phyloP scores from a whole-genome alignment of 306 rosid species.

The Trifolium pratense region DNA sequence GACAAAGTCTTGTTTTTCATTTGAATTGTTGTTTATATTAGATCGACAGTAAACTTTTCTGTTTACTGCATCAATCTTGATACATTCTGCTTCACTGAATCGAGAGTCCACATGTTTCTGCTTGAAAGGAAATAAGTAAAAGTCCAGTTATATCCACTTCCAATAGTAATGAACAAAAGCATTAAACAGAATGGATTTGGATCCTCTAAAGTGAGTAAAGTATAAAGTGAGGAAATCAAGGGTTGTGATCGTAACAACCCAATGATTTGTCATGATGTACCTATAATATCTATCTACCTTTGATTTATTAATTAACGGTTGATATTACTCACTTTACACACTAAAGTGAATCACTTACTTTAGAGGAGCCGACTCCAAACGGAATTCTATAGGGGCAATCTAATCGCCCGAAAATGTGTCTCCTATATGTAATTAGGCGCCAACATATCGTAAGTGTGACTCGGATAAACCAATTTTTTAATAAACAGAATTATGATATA shows the following conservation, averaged over 20 bases:
- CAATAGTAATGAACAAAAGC: background rate
- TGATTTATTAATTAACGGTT: no score
- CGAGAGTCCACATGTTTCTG: slow-evolving; percentile 71
- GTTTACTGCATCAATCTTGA: slow-evolving; percentile 83
- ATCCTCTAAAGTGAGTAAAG: no score
- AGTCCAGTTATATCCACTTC: slow-evolving; percentile 25
- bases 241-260: no score
- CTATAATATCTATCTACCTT: no score
- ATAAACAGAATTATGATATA: background rate
- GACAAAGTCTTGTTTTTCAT: slow-evolving; percentile 71
- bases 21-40: slow-evolving; percentile 51
- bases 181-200: background rate
- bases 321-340: no score
- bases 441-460: background rate
- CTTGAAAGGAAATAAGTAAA: slow-evolving; percentile 32
- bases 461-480: background rate
- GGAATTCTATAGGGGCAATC: slow-evolving; percentile 13
- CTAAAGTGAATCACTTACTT: no score
- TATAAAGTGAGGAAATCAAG: no score
- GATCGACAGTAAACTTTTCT: slow-evolving; percentile 83
- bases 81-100: slow-evolving; percentile 85
- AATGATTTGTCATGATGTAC: no score
- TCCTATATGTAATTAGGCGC: slow-evolving; percentile 23
- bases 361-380: no score
- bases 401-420: slow-evolving; percentile 6